Conservation (phyloP, 2,329 filamentous ascomycete species). For the Fusarium sp. region DNA sequence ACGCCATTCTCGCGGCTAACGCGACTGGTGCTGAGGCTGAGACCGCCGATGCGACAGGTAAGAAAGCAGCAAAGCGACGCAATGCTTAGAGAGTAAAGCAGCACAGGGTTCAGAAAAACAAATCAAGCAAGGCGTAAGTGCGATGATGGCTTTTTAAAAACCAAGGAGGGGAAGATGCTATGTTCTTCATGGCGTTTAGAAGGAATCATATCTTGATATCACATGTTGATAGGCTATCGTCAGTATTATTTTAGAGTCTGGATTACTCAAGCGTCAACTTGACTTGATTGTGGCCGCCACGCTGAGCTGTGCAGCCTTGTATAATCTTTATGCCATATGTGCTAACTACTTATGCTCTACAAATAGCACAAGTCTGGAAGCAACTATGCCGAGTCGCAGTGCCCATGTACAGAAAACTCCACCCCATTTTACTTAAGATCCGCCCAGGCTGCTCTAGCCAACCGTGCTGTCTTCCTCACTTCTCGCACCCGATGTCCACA, state of each 20-base stretch:
- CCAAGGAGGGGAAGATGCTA: conserved; percentile 12
- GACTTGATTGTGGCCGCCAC: background rate
- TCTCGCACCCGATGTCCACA: conserved; percentile 67
- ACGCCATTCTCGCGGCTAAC: conserved; percentile 59
- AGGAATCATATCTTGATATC: conserved; percentile 26
- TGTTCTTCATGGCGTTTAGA: conserved; percentile 38
- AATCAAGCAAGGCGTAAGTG: background rate
- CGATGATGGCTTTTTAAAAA: background rate
- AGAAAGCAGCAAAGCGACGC: conserved; percentile 60
- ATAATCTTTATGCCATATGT: conserved; percentile 3
- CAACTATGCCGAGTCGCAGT: background rate
- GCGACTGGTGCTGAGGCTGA: conserved; percentile 45
- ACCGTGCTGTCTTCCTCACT: conserved; percentile 62
- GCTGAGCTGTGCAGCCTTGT: background rate
- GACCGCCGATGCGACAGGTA: conserved; percentile 52
- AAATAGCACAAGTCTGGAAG: conserved; percentile 1
- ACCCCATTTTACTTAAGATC: conserved; percentile 48
- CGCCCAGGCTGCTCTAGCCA: conserved; percentile 64
- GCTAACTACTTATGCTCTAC: conserved; percentile 4
- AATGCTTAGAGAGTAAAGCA: conserved; percentile 49
- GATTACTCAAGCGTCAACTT: background rate
- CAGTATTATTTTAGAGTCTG: background rate
- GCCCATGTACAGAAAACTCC: conserved; percentile 30
- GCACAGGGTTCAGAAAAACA: conserved; percentile 45
- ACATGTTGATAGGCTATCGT: conserved; percentile 3